Conservation (phyloP, 75 land plant genomes). For the Chamaecyparis obtusa region DNA sequence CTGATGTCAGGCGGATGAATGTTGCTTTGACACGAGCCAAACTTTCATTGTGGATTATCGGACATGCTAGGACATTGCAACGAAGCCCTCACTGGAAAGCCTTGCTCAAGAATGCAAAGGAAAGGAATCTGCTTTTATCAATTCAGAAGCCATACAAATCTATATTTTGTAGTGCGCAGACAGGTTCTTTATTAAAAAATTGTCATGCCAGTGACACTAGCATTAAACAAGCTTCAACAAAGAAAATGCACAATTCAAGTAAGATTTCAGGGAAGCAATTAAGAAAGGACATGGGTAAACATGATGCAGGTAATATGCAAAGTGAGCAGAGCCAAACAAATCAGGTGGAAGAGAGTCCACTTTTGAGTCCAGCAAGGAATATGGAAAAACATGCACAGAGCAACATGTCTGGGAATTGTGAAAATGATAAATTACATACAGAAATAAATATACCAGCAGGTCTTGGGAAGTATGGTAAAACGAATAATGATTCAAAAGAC, state of each 20-base stretch:
- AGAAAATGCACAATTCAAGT: not conserved
- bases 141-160: slow-evolving; percentile 49
- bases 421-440: not conserved
- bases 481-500: not conserved
- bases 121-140: slow-evolving; percentile 57
- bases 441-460: not conserved
- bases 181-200: not conserved
- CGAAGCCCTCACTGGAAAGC: slow-evolving; percentile 73
- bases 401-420: not conserved
- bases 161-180: slow-evolving; percentile 19
- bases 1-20: slow-evolving; percentile 97
- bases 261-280: slow-evolving; percentile 1
- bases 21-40: slow-evolving; percentile 95
- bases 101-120: slow-evolving; percentile 68
- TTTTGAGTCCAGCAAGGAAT: not conserved
- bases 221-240: slow-evolving; percentile 2
- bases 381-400: not conserved
- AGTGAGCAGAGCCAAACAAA: not conserved
- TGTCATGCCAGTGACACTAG: not conserved
- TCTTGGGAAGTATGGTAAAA: not conserved
- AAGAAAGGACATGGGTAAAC: slow-evolving; percentile 1
- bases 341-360: not conserved
- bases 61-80: slow-evolving; percentile 76
- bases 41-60: slow-evolving; percentile 87
- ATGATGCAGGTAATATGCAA: slow-evolving; percentile 6